These are phyloP conservation scores for Linum tenue DNA, from an alignment of 345 rosid species.

Conservation along the genomic window DNA sequence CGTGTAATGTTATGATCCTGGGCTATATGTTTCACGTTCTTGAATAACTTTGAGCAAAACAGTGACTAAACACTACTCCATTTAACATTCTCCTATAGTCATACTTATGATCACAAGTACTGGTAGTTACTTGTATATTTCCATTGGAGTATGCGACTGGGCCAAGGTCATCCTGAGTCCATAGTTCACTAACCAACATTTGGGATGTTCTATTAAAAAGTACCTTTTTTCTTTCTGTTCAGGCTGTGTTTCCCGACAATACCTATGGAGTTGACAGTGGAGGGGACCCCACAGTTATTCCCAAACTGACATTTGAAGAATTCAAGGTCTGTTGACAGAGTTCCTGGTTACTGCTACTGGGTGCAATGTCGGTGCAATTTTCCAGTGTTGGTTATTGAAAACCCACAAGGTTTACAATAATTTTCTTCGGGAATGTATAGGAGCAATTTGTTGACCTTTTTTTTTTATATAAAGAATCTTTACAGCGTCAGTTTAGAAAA, in stretches of 20 bases:
- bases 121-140: no score
- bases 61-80: no score
- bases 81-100: no score
- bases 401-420: not conserved
- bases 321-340: slow-evolving; percentile 45
- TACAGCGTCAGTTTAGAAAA: not conserved
- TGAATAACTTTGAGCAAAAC: no score
- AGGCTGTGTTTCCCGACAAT: slow-evolving; percentile 91
- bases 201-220: not conserved
- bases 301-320: slow-evolving; percentile 77
- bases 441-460: not conserved
- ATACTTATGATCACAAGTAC: no score
- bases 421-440: not conserved
- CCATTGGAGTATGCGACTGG: no score
- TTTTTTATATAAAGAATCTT: not conserved
- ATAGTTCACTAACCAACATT: not conserved
- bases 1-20: not conserved
- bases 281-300: slow-evolving; percentile 87
- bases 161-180: no score
- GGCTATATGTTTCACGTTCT: no score
- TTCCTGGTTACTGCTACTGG: not conserved
- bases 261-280: slow-evolving; percentile 98
- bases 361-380: not conserved
- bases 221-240: slow-evolving; percentile 17
- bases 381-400: not conserved